Evolutionary conservation across 2,329 filamentous ascomycete species (phyloP), one percentile per base, ranked within the genome.

Genomic region (Neofusicoccum laricinum): DNA sequence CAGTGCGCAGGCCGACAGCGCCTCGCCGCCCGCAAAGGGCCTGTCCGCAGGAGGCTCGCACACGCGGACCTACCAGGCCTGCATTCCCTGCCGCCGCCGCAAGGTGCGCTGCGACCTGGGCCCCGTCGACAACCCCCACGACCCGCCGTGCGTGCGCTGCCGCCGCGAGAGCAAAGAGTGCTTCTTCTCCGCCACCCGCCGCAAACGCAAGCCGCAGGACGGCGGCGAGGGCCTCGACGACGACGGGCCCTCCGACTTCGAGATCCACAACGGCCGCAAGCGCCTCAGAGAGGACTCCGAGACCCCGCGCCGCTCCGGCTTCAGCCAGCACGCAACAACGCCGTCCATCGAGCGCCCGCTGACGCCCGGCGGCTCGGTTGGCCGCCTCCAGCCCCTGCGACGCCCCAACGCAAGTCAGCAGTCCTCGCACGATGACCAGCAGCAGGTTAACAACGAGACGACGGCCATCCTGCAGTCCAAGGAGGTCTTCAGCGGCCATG

Each of bases 81-180:
- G 84, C 69, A 82, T 83, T 62, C 81, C 82, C 25, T 87, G 85
- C 71, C 79, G 85, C 34, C 80, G 81, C 40, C 78, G 85, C 66
- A 87, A 87, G 70, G 85, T 76, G 71, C 82, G 84, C 61, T 87
- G 85, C 74, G 84, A 86, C 68, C 77, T 86, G 53, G 84, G 84
- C 40, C 90, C 89, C 72, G 94, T 98, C 74, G 95, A 98, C 79
- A 94, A 95, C 71, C 95, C 95, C 25, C 88, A 93, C 77, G 92
- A 96, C 71, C 94, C 94, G 63, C 95, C 95, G 2, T 99, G 95
- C 77, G 91, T 94, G 66, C 88, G 95, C 73, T 99, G 95, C 76
- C 90, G 93, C 61, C 89, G 95, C 69, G 95, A 99, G 82, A 92
- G 90, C 80, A 98, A 98, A 77, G 90, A 97, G 72, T 99, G 95